phyloP scores from a whole-genome alignment of 78 protist species.

The Chrysochromulina tobinii region DNA sequence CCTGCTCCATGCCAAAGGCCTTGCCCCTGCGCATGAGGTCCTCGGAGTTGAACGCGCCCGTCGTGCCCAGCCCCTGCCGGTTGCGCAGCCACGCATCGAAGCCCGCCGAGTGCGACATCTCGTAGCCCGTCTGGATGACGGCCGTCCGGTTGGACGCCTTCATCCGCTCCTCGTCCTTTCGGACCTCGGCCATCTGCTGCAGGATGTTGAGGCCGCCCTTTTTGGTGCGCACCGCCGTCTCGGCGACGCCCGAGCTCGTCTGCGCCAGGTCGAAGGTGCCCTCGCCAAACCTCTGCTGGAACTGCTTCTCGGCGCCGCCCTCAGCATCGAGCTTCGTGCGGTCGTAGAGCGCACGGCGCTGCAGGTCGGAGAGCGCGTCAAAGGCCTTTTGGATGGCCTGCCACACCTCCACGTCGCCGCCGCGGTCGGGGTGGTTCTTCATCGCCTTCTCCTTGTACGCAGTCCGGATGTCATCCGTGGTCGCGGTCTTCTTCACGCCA shows the following conservation, averaged over 20 bases:
- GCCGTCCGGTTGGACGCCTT: neutral
- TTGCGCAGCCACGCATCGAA: constrained; percentile 4
- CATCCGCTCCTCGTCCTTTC: neutral
- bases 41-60: neutral
- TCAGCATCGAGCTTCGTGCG: neutral
- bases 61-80: neutral
- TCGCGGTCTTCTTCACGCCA: neutral
- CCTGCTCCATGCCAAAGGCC: too few relatives aligned
- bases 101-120: neutral
- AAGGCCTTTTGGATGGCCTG: neutral
- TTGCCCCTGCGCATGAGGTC: neutral
- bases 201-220: neutral
- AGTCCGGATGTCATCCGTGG: neutral
- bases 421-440: constrained; percentile 1
- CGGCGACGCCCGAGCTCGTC: too few relatives aligned
- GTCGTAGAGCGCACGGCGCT: neutral
- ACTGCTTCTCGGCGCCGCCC: neutral
- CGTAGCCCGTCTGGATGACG: neutral
- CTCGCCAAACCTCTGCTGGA: neutral
- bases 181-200: neutral
- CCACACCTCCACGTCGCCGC: neutral
- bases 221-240: too few relatives aligned
- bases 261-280: too few relatives aligned
- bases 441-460: neutral
- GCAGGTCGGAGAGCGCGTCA: neutral